phyloP scores from a whole-genome alignment of 306 rosid genomes.

The Pueraria montana region DNA sequence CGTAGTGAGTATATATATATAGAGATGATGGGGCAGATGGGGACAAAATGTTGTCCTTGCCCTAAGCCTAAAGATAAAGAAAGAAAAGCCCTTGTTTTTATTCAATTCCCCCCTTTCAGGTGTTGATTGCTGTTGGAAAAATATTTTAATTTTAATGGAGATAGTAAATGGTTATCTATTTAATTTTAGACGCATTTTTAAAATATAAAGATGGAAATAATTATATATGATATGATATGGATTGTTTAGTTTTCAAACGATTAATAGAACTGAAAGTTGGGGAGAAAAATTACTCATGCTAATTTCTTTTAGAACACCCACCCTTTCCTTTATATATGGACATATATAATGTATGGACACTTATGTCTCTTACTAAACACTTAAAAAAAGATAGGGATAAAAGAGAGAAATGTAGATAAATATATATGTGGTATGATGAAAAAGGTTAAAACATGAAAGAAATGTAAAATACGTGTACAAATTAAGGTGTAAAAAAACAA shows the following conservation, averaged over 20 bases:
- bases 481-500: background rate
- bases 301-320: no score
- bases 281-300: no score
- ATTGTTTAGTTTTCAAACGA: background rate
- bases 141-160: no score
- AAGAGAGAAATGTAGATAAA: no score
- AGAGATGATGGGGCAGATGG: slow-evolving; percentile 58
- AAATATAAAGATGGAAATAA: background rate
- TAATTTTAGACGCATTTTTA: background rate
- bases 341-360: no score
- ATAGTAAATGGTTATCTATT: background rate
- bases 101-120: slow-evolving; percentile 18
- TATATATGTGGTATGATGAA: no score
- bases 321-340: no score
- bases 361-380: no score
- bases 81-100: background rate
- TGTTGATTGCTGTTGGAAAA: slow-evolving; percentile 34
- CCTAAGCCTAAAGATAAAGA: slow-evolving; percentile 27
- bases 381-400: no score
- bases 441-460: background rate
- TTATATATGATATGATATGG: background rate
- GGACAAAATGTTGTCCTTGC: slow-evolving; percentile 61
- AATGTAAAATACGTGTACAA: background rate
- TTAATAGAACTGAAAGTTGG: background rate
- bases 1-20: slow-evolving; percentile 58